These are phyloP conservation scores for Jatropha podagrica DNA, from an alignment of 441 rosid genomes.

Conservation along the genomic window DNA sequence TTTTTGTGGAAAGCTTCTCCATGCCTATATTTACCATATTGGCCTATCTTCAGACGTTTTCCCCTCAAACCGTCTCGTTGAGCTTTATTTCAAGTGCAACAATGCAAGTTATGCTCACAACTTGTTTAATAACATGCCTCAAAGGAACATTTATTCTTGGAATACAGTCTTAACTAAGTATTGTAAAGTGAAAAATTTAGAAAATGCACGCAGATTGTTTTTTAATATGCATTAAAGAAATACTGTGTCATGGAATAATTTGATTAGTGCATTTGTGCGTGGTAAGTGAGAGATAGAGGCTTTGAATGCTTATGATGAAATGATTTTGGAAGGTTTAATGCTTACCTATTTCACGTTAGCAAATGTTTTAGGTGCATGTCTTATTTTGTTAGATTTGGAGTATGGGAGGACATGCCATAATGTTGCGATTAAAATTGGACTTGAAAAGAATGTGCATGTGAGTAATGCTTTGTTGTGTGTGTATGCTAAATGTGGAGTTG, in stretches of 20 bases:
- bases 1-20: constrained; percentile 47
- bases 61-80: constrained; percentile 65
- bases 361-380: constrained; percentile 69
- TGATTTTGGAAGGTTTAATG: constrained; percentile 56
- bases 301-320: constrained; percentile 46
- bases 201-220: constrained; percentile 42
- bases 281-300: constrained; percentile 49
- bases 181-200: constrained; percentile 46
- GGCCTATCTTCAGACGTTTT: constrained; percentile 47
- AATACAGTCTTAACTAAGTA: constrained; percentile 49
- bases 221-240: constrained; percentile 72
- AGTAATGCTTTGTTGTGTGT: constrained; percentile 65
- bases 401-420: constrained; percentile 60
- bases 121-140: constrained; percentile 48
- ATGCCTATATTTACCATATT: constrained; percentile 41
- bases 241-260: constrained; percentile 66
- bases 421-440: constrained; percentile 57
- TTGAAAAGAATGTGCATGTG: constrained; percentile 63
- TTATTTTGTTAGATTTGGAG: constrained; percentile 41
- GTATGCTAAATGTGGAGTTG: constrained; percentile 62
- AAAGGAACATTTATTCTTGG: constrained; percentile 64
- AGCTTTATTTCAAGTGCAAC: constrained; percentile 51
- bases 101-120: constrained; percentile 35
- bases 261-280: constrained; percentile 60
- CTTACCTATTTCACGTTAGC: constrained; percentile 71